Conservation (phyloP, 1,139 yeast species). For the Hemisphaericaspora subhashii region DNA sequence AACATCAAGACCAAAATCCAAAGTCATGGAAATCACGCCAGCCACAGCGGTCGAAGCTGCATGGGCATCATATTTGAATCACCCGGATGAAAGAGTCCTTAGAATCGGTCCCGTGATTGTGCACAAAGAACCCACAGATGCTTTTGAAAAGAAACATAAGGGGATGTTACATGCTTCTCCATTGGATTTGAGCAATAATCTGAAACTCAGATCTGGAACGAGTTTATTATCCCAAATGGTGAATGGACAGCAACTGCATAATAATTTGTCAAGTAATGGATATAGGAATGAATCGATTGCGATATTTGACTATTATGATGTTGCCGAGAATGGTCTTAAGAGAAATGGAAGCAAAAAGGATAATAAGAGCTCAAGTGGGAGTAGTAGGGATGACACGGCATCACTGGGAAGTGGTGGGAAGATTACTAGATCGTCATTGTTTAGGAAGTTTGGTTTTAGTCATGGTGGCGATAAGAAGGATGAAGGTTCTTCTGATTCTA, state of each 20-base stretch:
- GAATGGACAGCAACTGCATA: constrained; percentile 39
- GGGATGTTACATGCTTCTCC: constrained; percentile 66
- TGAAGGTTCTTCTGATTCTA: constrained; percentile 12
- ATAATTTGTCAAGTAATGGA: constrained; percentile 15
- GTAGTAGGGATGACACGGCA: background rate
- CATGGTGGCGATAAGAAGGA: constrained; percentile 19
- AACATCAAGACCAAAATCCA: constrained; percentile 23
- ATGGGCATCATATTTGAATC: constrained; percentile 61
- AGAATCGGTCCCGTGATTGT: constrained; percentile 57
- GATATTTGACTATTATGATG: constrained; percentile 25
- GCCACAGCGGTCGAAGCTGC: constrained; percentile 62
- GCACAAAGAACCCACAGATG: constrained; percentile 39
- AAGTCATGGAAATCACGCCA: constrained; percentile 50
- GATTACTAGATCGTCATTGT: constrained; percentile 19
- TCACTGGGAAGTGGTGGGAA: constrained; percentile 3
- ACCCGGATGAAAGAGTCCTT: constrained; percentile 69
- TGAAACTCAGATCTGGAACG: constrained; percentile 17
- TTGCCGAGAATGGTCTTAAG: constrained; percentile 18
- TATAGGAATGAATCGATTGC: constrained; percentile 31
- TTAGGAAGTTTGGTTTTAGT: constrained; percentile 32
- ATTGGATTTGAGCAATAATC: constrained; percentile 34
- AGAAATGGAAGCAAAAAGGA: constrained; percentile 11
- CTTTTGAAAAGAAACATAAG: constrained; percentile 55
- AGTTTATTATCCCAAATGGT: constrained; percentile 57
- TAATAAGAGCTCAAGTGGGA: constrained; percentile 10